Evolutionary conservation across 129 eudicot species (phyloP), one percentile per base, ranked within the genome.

Genomic region (Lactuca sativa): DNA sequence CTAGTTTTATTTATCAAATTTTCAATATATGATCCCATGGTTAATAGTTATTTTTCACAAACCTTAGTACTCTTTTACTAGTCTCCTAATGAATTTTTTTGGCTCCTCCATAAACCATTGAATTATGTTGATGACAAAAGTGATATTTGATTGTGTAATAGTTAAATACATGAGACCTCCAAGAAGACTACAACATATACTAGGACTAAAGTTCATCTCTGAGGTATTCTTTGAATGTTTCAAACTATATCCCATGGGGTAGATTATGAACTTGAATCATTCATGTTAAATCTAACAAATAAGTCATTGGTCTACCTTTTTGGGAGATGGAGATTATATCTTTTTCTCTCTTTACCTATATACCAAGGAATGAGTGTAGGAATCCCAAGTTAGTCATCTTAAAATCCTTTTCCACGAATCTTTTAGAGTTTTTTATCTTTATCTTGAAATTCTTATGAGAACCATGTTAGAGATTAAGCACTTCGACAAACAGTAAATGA

Each of bases 121-220:
- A 21, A 34, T 60, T 7, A 4, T 60, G 5, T 13, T 25, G 3
- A 34, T 18, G 4, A 21, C 48, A 33, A 60, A 60, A 43, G 36
- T 33, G 3, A 59, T 17, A 17, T 59, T 16, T 13, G 41, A 43
- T 10, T 43, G 13, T 30, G 64, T 59, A 4, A 44, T 12, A 33
- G 65, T 60, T 7, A 60, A 18, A n/a, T 60, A 60, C 65, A 60
- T 60, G 5, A 60, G 6, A 17, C 65, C 34, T 18, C 65, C 65
- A 5, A 60, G 25, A 18, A 60, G 5, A 11, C 47, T 60, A 33
- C 65, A 6, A 56, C 6, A 56, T 11, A 56, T 2, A 21, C 36
- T 21, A 10, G 13, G 5, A 21, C 21, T 56, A 11, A 10, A 10
- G 7, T 55, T 25, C 4, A 4, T 17, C 4, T 55, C 30, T 18